Base-by-base conservation (phyloP, 345 rosid genomes). In the Geranium brycei region DNA sequence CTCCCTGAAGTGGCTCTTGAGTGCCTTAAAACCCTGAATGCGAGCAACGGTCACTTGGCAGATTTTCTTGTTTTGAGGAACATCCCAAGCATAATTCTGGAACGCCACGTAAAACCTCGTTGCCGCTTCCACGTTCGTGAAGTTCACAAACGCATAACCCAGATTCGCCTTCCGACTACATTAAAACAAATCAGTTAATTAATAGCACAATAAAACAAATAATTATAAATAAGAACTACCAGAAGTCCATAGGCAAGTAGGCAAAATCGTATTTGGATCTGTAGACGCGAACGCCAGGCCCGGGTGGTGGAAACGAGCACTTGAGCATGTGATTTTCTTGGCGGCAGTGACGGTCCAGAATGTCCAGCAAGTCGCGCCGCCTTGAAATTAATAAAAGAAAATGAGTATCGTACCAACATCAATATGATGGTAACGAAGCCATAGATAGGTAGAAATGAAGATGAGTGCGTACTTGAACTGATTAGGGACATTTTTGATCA, bases 121-220 rank as follows among this genome's bases (percentile, higher is more conserved):
- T 1, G 76, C 65, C 7, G 68, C 79, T 41, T 40, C 65, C 2
- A 71, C 66, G 1, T 72, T 65, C 2, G 79, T 76, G 70, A 76
- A 68, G 73, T 76, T 76, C 60, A 76, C 79, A 63, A 76, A 76
- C 57, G 73, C 79, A 55, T 76, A 76, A 31, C 79, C 79, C 71
- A 76, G 73, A 38, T 76, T 76, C 76, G 69, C 40, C 69, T 72
- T 65, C 66, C 72, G 28, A 73, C 68, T 13, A 55, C 58, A 55
- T 12, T 55, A 55, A 55, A 55, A 55, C 58, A 17, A 55, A 55
- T 1, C 14, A 1, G 17, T 55, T 2, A 1, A 55, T 55, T 55
- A 13, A 13, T 17, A 17, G 1, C 14, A 55, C 14, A 12, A 55
- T 2, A 55, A 55, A 55, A 17, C 14, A 12, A 17, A 55, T 12